Evolutionary conservation across 768 basidiomycete genomes (phyloP).

Genomic region (Tulasnella sp.): DNA sequence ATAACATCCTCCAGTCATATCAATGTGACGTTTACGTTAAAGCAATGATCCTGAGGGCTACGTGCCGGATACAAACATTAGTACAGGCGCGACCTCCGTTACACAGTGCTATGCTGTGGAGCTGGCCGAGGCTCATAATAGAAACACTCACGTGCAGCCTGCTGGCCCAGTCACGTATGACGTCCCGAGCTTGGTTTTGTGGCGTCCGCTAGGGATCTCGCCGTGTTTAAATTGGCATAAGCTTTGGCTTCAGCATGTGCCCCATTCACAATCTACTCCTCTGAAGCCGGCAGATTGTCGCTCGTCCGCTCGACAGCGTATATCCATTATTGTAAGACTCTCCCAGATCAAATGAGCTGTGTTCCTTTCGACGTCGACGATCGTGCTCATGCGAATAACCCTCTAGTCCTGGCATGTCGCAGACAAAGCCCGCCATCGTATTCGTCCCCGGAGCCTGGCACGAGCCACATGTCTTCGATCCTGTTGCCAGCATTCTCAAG

Average conservation of each 20-base stretch:
- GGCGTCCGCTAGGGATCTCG: not conserved
- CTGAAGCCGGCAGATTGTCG: not conserved
- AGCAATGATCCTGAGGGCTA: no score
- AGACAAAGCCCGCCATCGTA: not conserved
- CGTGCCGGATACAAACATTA: no score
- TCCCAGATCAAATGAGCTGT: no score
- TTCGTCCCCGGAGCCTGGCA: not conserved
- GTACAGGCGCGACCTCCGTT: no score
- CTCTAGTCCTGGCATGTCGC: not conserved
- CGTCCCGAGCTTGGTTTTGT: no score
- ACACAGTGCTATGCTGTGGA: no score
- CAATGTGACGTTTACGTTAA: no score
- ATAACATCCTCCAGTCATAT: no score
- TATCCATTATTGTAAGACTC: not conserved
- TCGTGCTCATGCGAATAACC: not conserved
- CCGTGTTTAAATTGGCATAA: not conserved
- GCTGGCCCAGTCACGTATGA: not conserved
- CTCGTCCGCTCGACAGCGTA: not conserved
- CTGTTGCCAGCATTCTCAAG: not conserved
- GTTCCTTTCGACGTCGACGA: not conserved
- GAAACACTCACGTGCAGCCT: no score
- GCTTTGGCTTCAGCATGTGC: not conserved
- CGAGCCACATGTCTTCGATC: not conserved
- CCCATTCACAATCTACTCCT: not conserved
- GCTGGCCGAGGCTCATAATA: no score